Evolutionary conservation across 306 rosid species (phyloP), one percentile per base, ranked within the genome.

Genomic region (Vigna nakashimae): DNA sequence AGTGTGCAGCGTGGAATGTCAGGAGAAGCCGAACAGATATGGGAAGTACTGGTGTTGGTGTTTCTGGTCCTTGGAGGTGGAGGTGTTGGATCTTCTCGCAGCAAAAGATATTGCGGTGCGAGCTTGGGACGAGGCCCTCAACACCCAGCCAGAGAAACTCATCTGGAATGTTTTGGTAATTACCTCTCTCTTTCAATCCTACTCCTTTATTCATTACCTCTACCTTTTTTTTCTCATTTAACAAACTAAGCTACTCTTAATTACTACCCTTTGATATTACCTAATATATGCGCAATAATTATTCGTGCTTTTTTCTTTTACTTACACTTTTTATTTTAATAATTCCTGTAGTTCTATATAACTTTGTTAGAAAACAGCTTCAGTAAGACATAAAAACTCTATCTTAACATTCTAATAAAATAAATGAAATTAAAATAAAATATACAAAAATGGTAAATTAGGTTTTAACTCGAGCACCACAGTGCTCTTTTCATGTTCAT

Each of bases 21-120:
- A 66, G 0, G 98, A 91, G 83, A 94, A 88, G 69, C 87, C 92
- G 0, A 94, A 58, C 87, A 94, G 85, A 63, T 89, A 84, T 26
- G 98, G 98, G 0, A 94, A 91, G 57, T 85, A 85, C 78, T 94
- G 97, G 97, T 94, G 98, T 77, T 91, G 98, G 98, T 91, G 98
- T 70, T 91, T 94, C 76, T 94, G 98, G 98, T 89, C 88, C 0
- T 67, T 94, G 73, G 98, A 91, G 55, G 89, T 91, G 4, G 94
- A 91, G 72, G 90, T 94, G 26, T 75, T 89, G 30, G 86, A 88
- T 77, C 66, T 94, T 1, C 67, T 94, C 9, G 89, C 76, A 2
- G 89, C 90, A 48, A 94, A 88, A 60, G 96, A 90, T 58, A 83
- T 94, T 7, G 96, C 96, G 0, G 98, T 91, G 1, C 87, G 98